Conservation (phyloP, 208 protist genomes). For the Leishmania aethiopica region DNA sequence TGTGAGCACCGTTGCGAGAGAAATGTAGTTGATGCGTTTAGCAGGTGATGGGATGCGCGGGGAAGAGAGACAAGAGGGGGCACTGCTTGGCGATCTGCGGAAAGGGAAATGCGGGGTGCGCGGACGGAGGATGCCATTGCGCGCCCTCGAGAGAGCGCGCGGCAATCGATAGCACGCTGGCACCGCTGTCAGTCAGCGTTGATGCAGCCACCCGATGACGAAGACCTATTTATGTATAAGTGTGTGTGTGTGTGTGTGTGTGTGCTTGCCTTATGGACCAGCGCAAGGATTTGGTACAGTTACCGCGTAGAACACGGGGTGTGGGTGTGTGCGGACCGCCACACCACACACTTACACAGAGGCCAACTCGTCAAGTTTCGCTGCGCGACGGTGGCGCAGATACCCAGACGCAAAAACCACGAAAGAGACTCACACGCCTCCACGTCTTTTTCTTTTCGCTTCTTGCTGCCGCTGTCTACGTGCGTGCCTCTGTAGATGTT, state of each 20-base stretch:
- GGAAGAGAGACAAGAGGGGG: not conserved
- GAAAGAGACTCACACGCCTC: not conserved
- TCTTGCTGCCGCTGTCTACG: too few relatives aligned
- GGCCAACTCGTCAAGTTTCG: not conserved
- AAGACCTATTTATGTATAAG: too few relatives aligned
- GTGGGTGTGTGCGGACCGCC: not conserved
- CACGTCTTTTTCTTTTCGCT: too few relatives aligned
- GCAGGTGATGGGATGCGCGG: not conserved
- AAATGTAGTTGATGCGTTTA: not conserved
- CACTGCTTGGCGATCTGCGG: not conserved
- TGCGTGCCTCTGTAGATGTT: too few relatives aligned
- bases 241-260: too few relatives aligned
- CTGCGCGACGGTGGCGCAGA: not conserved
- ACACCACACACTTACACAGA: not conserved
- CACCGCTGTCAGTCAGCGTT: not conserved
- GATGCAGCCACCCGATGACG: not conserved
- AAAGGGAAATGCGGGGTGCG: not conserved
- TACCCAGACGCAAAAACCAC: not conserved
- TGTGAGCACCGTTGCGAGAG: not conserved
- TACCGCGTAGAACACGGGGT: not conserved
- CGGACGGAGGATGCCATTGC: not conserved
- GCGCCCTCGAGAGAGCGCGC: not conserved
- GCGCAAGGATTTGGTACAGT: not conserved
- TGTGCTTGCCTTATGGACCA: not conserved
- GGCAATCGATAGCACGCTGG: not conserved